These are phyloP conservation scores for Diaporthe citriasiana DNA, from an alignment of 2,329 filamentous ascomycete species.

Conservation along the genomic window DNA sequence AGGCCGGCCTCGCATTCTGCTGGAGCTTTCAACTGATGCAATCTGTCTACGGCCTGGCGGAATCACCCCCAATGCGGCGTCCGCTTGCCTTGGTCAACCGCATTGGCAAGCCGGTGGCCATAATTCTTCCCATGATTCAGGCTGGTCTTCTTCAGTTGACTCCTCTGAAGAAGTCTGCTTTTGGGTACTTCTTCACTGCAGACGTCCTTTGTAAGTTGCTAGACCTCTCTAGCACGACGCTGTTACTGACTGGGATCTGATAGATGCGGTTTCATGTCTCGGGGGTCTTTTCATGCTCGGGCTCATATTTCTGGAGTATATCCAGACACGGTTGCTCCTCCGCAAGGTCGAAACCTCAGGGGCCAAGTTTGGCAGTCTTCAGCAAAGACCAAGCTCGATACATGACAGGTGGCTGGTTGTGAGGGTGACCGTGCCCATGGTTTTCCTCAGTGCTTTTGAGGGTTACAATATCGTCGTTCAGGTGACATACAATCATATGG, in stretches of 20 bases:
- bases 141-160: conserved; percentile 22
- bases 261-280: conserved; percentile 29
- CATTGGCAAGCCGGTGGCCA: conserved; percentile 30
- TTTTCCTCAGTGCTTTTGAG: conserved; percentile 36
- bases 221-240: too few relatives aligned
- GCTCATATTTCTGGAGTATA: conserved; percentile 39
- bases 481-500: neutral
- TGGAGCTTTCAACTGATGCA: conserved; percentile 39
- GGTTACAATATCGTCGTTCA: conserved; percentile 36
- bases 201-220: conserved; percentile 37
- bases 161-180: conserved; percentile 21
- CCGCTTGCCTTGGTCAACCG: conserved; percentile 29
- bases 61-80: neutral
- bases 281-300: conserved; percentile 30
- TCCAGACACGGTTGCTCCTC: conserved; percentile 38
- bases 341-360: conserved; percentile 32
- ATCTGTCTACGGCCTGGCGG: conserved; percentile 38
- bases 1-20: conserved; percentile 37
- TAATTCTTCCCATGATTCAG: conserved; percentile 13
- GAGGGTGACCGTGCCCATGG: conserved; percentile 31
- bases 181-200: conserved; percentile 29
- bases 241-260: neutral
- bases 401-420: conserved; percentile 41
- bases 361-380: conserved; percentile 36
- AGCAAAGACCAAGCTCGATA: conserved; percentile 38